Evolutionary conservation across 176 grass and related monocot species (phyloP), one percentile per base, ranked within the genome.

Genomic region (Triticum timopheevii): DNA sequence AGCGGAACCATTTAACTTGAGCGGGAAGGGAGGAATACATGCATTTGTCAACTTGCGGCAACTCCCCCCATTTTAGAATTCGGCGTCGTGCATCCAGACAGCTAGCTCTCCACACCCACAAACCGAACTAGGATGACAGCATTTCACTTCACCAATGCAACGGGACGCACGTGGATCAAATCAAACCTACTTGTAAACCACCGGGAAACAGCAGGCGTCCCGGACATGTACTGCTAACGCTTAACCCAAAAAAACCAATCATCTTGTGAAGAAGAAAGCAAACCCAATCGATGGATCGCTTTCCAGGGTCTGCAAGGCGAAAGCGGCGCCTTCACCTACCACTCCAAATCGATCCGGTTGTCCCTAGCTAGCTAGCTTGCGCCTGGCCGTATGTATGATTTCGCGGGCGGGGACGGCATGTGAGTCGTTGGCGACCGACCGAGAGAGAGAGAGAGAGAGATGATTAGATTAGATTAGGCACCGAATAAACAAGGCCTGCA

Each of bases 281-380:
- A 54, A 1, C 16, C 16, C 16, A 4, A 20, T 59, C 2, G 54
- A 59, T 1, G 19, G 54, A 59, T 69, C 31, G 31, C 8, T 52
- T 0, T 38, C 1, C 19, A 80, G 42, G 77, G 87, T 58, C 19
- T 45, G 34, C 31, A 72, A 10, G 10, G 58, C 12, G 20, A 90
- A 86, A 75, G 20, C 2, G 1, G 10, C 1, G 8, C 22, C 77
- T 87, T 76, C 40, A 91, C 89, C 81, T 64, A 91, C 80, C 85
- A 59, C 54, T 22, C 19, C 19, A 22, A 59, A 59, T 22, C 52
- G 49, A 6, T 47, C 81, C 28, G 65, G 77, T 59, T 77, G 86
- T 77, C 80, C 68, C 56, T 71, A 23, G 58, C 50, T 56, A 20
- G 52, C 52, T 58, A 8, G 17, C 54, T 58, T 2, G 49, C 44